These are phyloP conservation scores for Candida mesenterica DNA, from an alignment of 1,139 yeast genomes.

Conservation along the genomic window DNA sequence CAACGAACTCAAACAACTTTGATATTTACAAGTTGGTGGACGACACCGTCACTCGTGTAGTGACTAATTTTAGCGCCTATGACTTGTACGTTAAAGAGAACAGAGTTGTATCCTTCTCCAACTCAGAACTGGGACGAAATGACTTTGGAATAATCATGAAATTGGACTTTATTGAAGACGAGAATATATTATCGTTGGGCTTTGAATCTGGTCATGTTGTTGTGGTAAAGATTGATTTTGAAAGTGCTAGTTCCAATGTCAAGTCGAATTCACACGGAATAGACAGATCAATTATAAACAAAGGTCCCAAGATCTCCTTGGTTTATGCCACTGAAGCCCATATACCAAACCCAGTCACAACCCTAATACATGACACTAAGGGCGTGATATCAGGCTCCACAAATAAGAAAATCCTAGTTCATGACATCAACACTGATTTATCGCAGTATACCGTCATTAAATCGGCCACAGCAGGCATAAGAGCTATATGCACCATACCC, in stretches of 20 bases:
- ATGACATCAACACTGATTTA: conserved; percentile 19
- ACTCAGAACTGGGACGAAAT: conserved; percentile 20
- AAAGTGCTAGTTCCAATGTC: conserved; percentile 1
- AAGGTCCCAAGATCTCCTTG: conserved; percentile 19
- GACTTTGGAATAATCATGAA: conserved; percentile 59
- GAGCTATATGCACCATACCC: conserved; percentile 7
- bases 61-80: conserved; percentile 27
- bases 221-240: conserved; percentile 24
- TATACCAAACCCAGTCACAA: conserved; percentile 52
- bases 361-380: conserved; percentile 24
- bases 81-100: conserved; percentile 14
- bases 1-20: conserved; percentile 50
- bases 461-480: conserved; percentile 10
- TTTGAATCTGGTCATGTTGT: conserved; percentile 58
- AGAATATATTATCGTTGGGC: conserved; percentile 40
- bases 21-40: conserved; percentile 45
- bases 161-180: conserved; percentile 29
- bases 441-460: conserved; percentile 3
- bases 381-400: conserved; percentile 45
- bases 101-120: conserved; percentile 4
- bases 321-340: conserved; percentile 30
- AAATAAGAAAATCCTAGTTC: conserved; percentile 29
- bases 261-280: background rate
- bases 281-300: conserved; percentile 21
- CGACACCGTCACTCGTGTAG: conserved; percentile 24